Evolutionary conservation across 2,329 filamentous ascomycete species (phyloP).

Genomic region (Cercospora janseana): DNA sequence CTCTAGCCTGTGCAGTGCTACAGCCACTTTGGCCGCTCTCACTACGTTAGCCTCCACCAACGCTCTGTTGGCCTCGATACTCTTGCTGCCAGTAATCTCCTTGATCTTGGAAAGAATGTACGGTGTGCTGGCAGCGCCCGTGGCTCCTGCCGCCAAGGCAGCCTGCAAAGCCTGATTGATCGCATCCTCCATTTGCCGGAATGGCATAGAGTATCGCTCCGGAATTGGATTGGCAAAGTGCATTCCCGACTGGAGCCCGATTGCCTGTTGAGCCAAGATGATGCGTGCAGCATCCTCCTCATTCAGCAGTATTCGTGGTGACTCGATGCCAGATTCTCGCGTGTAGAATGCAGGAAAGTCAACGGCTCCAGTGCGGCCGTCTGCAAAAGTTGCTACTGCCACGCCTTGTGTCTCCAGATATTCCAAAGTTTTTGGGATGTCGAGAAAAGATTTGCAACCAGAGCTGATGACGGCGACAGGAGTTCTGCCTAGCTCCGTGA

Average conservation of each 20-base stretch:
- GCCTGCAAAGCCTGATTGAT: conserved; percentile 68
- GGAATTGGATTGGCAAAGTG: conserved; percentile 89
- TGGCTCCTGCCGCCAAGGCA: conserved; percentile 62
- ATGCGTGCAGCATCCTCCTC: conserved; percentile 87
- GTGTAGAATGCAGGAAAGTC: conserved; percentile 94
- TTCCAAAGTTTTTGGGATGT: conserved; percentile 86
- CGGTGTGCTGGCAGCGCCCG: conserved; percentile 77
- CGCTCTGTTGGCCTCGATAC: conserved; percentile 70
- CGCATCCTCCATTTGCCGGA: conserved; percentile 65
- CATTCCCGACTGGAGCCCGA: conserved; percentile 74
- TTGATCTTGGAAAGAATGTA: conserved; percentile 78
- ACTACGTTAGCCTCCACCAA: conserved; percentile 66
- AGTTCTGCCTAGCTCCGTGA: conserved; percentile 89
- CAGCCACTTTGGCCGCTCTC: conserved; percentile 63
- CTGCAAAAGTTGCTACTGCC: conserved; percentile 83
- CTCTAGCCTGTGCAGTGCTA: conserved; percentile 59
- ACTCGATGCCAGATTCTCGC: conserved; percentile 77
- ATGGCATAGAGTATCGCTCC: conserved; percentile 65
- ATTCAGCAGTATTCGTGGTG: conserved; percentile 70
- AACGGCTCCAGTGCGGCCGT: conserved; percentile 68
- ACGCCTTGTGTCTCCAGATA: conserved; percentile 72
- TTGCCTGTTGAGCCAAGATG: conserved; percentile 70
- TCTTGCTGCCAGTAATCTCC: conserved; percentile 70
- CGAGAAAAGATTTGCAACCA: conserved; percentile 94
- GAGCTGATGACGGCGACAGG: conserved; percentile 84